Evolutionary conservation across 1,284 basidiomycete genomes (phyloP).

Genomic region (Irpex lacteus): DNA sequence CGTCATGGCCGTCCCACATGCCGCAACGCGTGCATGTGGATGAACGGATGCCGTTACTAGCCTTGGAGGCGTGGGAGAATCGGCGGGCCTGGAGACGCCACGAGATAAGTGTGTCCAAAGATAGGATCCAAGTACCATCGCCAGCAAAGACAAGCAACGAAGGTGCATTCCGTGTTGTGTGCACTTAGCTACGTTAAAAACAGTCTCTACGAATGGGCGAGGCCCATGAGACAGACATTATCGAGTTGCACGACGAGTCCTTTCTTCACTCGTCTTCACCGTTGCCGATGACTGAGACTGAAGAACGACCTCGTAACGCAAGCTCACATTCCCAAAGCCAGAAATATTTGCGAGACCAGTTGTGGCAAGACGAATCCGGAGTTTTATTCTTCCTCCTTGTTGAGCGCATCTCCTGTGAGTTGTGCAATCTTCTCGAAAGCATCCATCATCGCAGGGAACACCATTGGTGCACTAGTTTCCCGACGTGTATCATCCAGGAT

Average conservation of each 20-base stretch:
- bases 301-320: background rate
- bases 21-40: background rate
- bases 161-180: background rate
- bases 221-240: background rate
- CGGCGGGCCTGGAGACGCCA: background rate
- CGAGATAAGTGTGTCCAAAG: background rate
- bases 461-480: slow-evolving; percentile 42
- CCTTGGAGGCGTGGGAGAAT: background rate
- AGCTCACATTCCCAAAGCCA: no score
- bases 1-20: background rate
- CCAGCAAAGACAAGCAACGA: background rate
- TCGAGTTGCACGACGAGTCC: background rate
- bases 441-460: slow-evolving; percentile 45
- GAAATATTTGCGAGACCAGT: background rate
- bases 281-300: slow-evolving; percentile 1
- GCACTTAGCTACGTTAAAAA: background rate
- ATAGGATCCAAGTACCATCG: background rate
- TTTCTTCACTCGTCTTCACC: background rate
- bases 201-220: background rate
- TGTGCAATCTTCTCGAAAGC: slow-evolving; percentile 37
- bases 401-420: slow-evolving; percentile 23
- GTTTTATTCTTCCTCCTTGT: background rate
- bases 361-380: background rate
- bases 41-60: background rate
- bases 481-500: slow-evolving; percentile 35